Evolutionary conservation across 106 monocot genomes (phyloP), one percentile per base, ranked within the genome.

Genomic region (Triglochin maritima): DNA sequence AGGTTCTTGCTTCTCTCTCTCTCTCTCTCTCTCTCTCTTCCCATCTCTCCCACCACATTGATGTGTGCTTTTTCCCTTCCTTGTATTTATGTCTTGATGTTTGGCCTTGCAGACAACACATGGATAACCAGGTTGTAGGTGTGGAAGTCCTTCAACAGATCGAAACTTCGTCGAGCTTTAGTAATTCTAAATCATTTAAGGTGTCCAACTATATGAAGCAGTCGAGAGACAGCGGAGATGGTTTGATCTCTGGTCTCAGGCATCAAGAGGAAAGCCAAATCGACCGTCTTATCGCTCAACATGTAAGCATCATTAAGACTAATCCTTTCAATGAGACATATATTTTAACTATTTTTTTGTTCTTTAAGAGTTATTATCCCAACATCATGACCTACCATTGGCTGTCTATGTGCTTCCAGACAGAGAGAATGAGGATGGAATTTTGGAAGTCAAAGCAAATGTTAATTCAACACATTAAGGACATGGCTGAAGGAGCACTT

Each of bases 371-470:
- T 45, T 47, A 17, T 47, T 12, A 59, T n/a, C 16, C 5, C 16
- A 59, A 59, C 15, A 29, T 29, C 29, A 29, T 29, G 29, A 29
- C 29, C 29, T 29, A 29, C 29, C 29, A 29, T 59, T 6, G 64
- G 11, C 15, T 1, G 14, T 47, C 9, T 9, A 5, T 17, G 14
- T 14, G 16, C 7, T 2, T 51, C 9, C 71, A 79, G 69, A 44
- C 29, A 54, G 72, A 71, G 14, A 74, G 60, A 57, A 5, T 75
- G 69, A 71, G 75, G 64, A 57, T 49, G 50, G 92, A 85, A 75
- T 11, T 88, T 50, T 16, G 16, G 46, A 79, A 78, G 79, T 15
- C 68, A 72, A 55, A 74, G 44, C 9, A 50, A 60, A 15, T 54
- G 50, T 49, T 71, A 62, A 29, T 71, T 49, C 58, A 56, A 52